Evolutionary conservation across 1,284 basidiomycete genomes (phyloP), one percentile per base, ranked within the genome.

Genomic region (Puccinia hordei): DNA sequence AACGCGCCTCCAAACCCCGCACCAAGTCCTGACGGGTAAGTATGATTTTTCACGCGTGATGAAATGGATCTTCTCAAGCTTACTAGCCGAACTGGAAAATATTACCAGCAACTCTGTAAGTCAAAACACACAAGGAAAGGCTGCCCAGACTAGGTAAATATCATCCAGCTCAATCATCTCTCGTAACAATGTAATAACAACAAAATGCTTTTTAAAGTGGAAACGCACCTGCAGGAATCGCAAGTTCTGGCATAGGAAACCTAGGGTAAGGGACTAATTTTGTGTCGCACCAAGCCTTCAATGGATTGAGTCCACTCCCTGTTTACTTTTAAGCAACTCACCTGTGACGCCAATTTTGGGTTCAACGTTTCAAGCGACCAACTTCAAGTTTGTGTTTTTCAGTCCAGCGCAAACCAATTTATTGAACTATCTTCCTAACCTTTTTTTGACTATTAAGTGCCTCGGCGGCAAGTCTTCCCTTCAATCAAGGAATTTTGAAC

Each of bases 401-500:
- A n/a, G 12, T 55, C n/a, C 9, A 12, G 22, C n/a, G 19, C 8
- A 55, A 12, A 1, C 6, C 22, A n/a, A 24, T 24, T n/a, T 24
- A 3, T 24, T 9, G 8, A 27, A 4, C n/a, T 24, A 10, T 24
- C 19, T 55, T n/a, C n/a, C n/a, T 55, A 27, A 24, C 19, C n/a
- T 19, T 5, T 27, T 10, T 24, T 19, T 55, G n/a, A 3, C 24
- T 24, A 55, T 55, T 6, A 17, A 55, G 53, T 27, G 9, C 53
- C 24, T 24, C 53, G n/a, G 53, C 4, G 19, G 53, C 53, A 24
- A n/a, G 53, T 27, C 53, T 55, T 24, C 53, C 53, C 24, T 24
- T 55, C 53, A 55, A 55, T 55, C 53, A 55, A 55, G 53, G n/a
- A 55, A 55, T 24, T 55, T 13, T 27, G n/a, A 55, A n/a, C 53